Evolutionary conservation across 129 eudicot genomes (phyloP), one percentile per base, ranked within the genome.

Genomic region (Centaurea solstitialis): DNA sequence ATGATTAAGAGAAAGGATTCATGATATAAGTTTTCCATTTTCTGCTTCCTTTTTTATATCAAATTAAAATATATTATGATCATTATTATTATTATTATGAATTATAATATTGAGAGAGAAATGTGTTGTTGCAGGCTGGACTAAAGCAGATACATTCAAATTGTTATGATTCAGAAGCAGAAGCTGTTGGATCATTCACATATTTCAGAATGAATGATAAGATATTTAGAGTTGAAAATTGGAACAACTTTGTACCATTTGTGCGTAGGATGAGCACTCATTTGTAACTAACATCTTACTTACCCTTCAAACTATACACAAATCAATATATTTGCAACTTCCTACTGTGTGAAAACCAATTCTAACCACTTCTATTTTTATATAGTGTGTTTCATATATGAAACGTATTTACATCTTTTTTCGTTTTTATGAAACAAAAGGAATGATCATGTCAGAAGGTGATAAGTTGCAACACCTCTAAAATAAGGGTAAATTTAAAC

Each of bases 201-300:
- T 90, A 85, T 73, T 90, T 90, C 80, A 87, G 94, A 79, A 76
- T 90, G 90, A 85, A 88, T 20, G 87, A 86, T n/a, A 87, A 86
- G 61, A 85, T 90, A 20, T 90, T 90, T 74, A 83, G 89, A 77
- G 88, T 82, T 71, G 91, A 87, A 78, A 90, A 90, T 82, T 90
- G 94, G 94, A 90, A 82, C 68, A 90, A 87, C 83, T 90, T 90
- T 83, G 91, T 85, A 23, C 94, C 90, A 17, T 90, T 90, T 66
- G 87, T 90, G 80, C 81, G 80, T 76, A 79, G 74, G 85, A 90
- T 90, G 94, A 80, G 86, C 74, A 79, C 88, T 23, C 90, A 87
- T 77, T 68, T 78, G 84, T 90, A 86, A 73, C 65, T 72, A 35
- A 59, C 73, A 59, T 82, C 66, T 17, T 68, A 11, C 17, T 37